Conservation (phyloP, 1,284 basidiomycete genomes). For the Coniferiporia sulphurascens region DNA sequence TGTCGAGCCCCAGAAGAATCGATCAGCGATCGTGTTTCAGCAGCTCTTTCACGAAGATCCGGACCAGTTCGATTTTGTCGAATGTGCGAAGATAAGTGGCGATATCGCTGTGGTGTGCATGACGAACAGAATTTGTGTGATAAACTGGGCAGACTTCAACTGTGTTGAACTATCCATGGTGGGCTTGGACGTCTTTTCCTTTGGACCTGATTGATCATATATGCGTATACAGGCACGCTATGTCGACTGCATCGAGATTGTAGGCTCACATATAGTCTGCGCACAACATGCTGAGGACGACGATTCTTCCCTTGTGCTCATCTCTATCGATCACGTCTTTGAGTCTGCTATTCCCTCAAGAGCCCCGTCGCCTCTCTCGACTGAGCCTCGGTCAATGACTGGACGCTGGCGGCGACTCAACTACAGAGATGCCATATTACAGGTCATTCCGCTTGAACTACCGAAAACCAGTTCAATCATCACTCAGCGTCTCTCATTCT, state of each 20-base stretch:
- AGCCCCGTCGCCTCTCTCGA: not conserved
- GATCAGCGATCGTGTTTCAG: not conserved
- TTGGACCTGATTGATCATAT: not conserved
- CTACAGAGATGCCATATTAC: not conserved
- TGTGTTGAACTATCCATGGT: not conserved
- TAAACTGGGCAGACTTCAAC: not conserved
- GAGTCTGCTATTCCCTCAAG: not conserved
- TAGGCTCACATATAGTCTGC: not conserved
- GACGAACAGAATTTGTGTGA: constrained; percentile 1
- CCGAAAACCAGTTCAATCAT: not conserved
- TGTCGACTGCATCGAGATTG: not conserved
- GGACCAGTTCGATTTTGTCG: not conserved
- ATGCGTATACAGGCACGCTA: not conserved
- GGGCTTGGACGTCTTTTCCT: not conserved
- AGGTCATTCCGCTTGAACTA: not conserved
- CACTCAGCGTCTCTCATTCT: not conserved
- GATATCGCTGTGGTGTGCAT: not conserved
- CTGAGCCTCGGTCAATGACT: not conserved
- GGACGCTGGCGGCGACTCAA: not conserved
- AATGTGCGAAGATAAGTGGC: not conserved
- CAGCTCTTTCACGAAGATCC: not conserved
- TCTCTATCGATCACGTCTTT: not conserved
- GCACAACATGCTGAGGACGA: not conserved
- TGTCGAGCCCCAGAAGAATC: not conserved
- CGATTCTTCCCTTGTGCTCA: not conserved